A percentile compares a stretch with the other conserved stretches of the same genome.
Conservation (phyloP, 2,329 filamentous ascomycete genomes). For the Myriangium duriaei region DNA sequence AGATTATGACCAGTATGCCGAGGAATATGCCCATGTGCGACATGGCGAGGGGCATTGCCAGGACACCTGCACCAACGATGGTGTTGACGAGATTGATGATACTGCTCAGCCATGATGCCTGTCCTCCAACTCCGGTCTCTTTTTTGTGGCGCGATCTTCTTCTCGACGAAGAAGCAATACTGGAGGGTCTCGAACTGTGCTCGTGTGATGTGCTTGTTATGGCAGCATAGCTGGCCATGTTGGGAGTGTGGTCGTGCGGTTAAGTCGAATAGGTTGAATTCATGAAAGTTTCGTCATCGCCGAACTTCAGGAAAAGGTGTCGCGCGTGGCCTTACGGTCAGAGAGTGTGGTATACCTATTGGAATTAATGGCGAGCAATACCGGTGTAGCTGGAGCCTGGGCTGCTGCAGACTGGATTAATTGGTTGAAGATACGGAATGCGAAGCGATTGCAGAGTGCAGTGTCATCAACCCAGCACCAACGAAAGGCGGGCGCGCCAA, state of each 20-base stretch:
- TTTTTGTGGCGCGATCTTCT: slow-evolving; percentile 52
- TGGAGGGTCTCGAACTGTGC: slow-evolving; percentile 28
- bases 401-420: no score
- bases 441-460: no score
- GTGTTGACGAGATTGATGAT: slow-evolving; percentile 95
- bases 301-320: background rate
- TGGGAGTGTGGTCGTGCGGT: slow-evolving; percentile 2
- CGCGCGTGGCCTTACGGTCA: background rate
- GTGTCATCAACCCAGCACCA: no score
- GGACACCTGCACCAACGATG: slow-evolving; percentile 85
- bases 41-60: slow-evolving; percentile 91
- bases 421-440: no score
- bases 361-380: no score
- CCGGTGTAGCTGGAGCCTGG: no score
- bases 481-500: no score
- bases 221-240: slow-evolving; percentile 36
- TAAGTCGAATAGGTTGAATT: background rate
- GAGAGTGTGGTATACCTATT: no score
- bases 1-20: slow-evolving; percentile 72
- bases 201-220: slow-evolving; percentile 29
- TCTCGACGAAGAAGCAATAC: slow-evolving; percentile 32
- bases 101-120: slow-evolving; percentile 81
- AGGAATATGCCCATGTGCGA: slow-evolving; percentile 90
- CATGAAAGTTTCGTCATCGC: background rate
- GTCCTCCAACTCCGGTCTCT: slow-evolving; percentile 53